Evolutionary conservation across 2,329 filamentous ascomycete species (phyloP), one percentile per base, ranked within the genome.

Genomic region (Nigrospora oryzae): DNA sequence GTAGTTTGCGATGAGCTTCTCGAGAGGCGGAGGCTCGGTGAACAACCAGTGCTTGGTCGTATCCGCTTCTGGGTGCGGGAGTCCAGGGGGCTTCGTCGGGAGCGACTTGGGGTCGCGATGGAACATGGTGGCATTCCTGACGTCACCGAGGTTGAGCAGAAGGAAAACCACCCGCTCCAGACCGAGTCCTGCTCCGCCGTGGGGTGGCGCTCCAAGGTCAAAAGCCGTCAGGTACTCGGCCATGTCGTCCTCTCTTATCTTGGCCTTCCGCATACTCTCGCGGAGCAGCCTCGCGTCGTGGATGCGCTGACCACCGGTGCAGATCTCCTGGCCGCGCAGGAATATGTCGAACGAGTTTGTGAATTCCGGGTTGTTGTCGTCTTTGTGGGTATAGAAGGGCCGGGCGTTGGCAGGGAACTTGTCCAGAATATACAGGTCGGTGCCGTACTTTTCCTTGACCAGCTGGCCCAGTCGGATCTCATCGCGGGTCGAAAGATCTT

Each of bases 341-440:
- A 96, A 96, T 46, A 96, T 94, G 61, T 96, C 90, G 56, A 95
- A 96, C 0, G 90, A 95, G 61, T 95, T 95, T 42, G 90, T 96
- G 61, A 82, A 80, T 32, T 76, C 73, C 12, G 78, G 71, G 23
- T 42, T 36, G 56, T 94, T 79, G 14, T 83, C 71, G 34, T 40
- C 46, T 17, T 37, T 40, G 43, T 48, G 46, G 4, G 46, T 48
- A 39, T 48, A 48, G 38, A 48, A 48, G 6, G 46, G 46, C 19
- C 46, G 43, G 12, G 46, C 46, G 23, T 48, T 48, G 36, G 46
- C 40, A 1, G 90, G 90, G 70, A 96, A 96, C 59, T 94, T 95
- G 74, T 96, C 90, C 36, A 96, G 75, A 50, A 96, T 84, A 65
- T 93, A 96, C 68, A 94, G 95, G 57, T 96, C 90, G 1, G 90